Evolutionary conservation across 1,139 yeast genomes (phyloP), one percentile per base, ranked within the genome.

Genomic region (Starmera stellimalicola): DNA sequence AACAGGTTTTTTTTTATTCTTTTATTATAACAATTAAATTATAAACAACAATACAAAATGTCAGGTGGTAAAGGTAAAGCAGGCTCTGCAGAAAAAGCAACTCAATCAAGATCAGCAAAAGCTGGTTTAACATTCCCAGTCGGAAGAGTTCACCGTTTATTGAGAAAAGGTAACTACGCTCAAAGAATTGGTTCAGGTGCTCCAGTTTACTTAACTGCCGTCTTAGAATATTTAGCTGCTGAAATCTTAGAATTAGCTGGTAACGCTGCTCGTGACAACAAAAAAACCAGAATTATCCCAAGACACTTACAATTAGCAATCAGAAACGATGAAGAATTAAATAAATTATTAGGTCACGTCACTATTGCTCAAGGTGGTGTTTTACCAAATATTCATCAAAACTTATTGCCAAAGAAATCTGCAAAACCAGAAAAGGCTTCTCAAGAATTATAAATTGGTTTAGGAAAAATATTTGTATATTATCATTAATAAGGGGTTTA

Each of bases 81-180:
- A 61, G 93, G 94, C 57, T 70, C 94, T 51, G 62, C 83, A 51
- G 88, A 87, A 62, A 88, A 88, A 70, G 87, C 93, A 55, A 81
- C 96, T 57, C 91, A 93, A 68, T 82, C 96, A 39, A 87, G 97
- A 77, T 88, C 97, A 52, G 80, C 95, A 45, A 88, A 85, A 73
- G 97, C 97, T 61, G 97, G 96, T 65, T 78, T 88, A 63, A 84
- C 95, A 55, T 88, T 91, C 94, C 97, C 97, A 69, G 97, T 91
- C 53, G 97, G 97, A 68, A 91, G 97, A 80, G 93, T 88, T 51
- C 97, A 88, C 76, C 80, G 96, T 73, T 76, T 87, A 57, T 72
- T 88, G 58, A 84, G 95, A 77, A 87, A 83, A 70, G 97, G 97
- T 60, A 88, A 88, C 79, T 88, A 88, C 71, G 96, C 96, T 55